A percentile compares a stretch with the other conserved stretches of the same genome.
Conservation (phyloP, 768 basidiomycete species). For the Boletellus ananiceps region DNA sequence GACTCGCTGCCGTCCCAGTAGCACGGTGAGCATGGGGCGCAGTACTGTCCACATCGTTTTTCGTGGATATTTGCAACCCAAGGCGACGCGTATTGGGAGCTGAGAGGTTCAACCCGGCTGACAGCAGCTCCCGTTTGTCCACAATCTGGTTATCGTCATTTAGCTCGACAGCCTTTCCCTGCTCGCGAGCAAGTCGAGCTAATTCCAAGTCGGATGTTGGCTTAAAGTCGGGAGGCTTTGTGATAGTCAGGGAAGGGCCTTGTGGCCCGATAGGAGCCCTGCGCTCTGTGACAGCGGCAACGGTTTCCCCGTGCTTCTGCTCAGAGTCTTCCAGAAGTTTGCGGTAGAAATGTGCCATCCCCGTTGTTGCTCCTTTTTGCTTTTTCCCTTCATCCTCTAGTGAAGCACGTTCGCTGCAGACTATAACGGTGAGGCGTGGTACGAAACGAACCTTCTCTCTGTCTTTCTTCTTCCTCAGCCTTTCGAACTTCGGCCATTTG, state of each 20-base stretch:
- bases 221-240: slow-evolving; percentile 61
- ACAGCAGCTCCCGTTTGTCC: slow-evolving; percentile 88
- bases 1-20: slow-evolving; percentile 76
- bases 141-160: slow-evolving; percentile 98
- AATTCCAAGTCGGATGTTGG: slow-evolving; percentile 70
- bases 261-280: slow-evolving; percentile 59
- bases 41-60: slow-evolving; percentile 24
- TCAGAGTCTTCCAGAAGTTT: slow-evolving; percentile 76
- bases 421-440: neutral
- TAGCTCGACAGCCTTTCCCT: slow-evolving; percentile 84
- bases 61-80: slow-evolving; percentile 38
- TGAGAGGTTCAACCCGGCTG: slow-evolving; percentile 89
- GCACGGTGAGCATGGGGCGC: slow-evolving; percentile 59
- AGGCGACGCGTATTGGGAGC: slow-evolving; percentile 74
- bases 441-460: slow-evolving; percentile 67
- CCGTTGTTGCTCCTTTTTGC: slow-evolving; percentile 56
- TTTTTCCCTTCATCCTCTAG: slow-evolving; percentile 55
- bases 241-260: slow-evolving; percentile 64
- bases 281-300: slow-evolving; percentile 60
- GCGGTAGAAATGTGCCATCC: slow-evolving; percentile 84
- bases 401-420: neutral
- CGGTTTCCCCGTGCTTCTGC: slow-evolving; percentile 78
- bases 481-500: slow-evolving; percentile 89
- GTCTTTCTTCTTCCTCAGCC: slow-evolving; percentile 91
- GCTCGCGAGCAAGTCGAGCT: slow-evolving; percentile 59